Base-by-base conservation (phyloP, 495 filamentous ascomycete species). In the Penicillium coprophilum region DNA sequence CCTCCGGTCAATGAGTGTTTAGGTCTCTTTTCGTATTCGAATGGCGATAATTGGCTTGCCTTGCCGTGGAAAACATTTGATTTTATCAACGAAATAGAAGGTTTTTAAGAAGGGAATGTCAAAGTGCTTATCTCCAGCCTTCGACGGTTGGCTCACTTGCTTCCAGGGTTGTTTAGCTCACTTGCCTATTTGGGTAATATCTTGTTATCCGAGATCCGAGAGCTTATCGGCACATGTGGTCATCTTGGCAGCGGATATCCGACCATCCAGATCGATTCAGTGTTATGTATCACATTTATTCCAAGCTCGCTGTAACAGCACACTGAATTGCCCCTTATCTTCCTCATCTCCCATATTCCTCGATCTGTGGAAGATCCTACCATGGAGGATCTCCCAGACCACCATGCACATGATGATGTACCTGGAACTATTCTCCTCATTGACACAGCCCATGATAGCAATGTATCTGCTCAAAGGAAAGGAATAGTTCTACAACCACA, bases 401-500 rank as follows among this genome's bases (percentile, higher is more conserved):
- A 9, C 3, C 17, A 20, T 19, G 38, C 0, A 2, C 17, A 40
- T 10, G 13, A 40, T 19, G 38, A 40, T 20, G 38, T 40, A 6
- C 38, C 38, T 20, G 38, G 38, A 40, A 40, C 38, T 8, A 40
- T 40, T 20, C 17, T 40, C 0, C 38, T 40, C 15, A 17, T 40
- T 0, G 17, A 40, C 13, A 20, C 20, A 40, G 38, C 38, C 10
- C n/a, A 40, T 8, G 38, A 40, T 7, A 40, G 38, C 38, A 40
- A 40, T 20, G 9, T 5, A 40, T 40, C 38, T 20, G n/a, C 2
- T 20, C 38, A 40, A 40, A n/a, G n/a, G 1, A 17, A 15, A 20
- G 38, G 17, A 40, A 40, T 40, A 40, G 17, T 40, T 40, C 6
- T 40, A 20, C 38, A 40, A 40, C 79, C 78, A 15, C 65, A 71